These are phyloP conservation scores for Alternaria ethzedia DNA, from an alignment of 2,329 filamentous ascomycete genomes.

Conservation along the genomic window DNA sequence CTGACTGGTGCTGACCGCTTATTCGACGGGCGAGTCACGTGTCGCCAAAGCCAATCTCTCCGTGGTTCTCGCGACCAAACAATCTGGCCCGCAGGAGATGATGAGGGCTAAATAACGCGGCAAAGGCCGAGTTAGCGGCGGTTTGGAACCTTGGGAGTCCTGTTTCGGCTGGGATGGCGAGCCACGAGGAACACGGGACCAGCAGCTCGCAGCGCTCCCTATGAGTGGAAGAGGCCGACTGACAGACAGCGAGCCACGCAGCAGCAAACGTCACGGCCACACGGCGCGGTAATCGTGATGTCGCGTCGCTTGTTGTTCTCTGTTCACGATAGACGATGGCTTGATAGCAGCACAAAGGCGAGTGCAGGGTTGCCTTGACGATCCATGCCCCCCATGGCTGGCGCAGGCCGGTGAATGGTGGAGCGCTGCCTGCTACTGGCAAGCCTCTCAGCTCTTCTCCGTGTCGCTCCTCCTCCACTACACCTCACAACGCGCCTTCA, in stretches of 20 bases:
- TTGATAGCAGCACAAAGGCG: constrained; percentile 1
- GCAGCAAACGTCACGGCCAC: background rate
- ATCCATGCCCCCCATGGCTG: constrained; percentile 15
- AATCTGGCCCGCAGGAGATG: background rate
- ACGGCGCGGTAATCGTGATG: background rate
- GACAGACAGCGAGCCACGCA: constrained; percentile 1
- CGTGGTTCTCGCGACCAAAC: background rate
- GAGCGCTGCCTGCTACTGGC: constrained; percentile 16
- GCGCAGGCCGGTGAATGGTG: constrained; percentile 28
- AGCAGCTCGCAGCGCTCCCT: background rate
- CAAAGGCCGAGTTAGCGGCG: constrained; percentile 9
- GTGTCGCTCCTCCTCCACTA: constrained; percentile 20
- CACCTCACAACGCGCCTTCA: constrained; percentile 17
- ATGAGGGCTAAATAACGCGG: constrained; percentile 6
- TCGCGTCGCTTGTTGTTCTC: background rate
- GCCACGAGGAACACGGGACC: constrained; percentile 5
- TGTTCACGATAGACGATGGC: background rate
- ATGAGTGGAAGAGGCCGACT: background rate
- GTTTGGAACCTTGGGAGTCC: constrained; percentile 1
- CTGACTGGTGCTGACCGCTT: constrained; percentile 6
- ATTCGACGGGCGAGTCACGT: background rate
- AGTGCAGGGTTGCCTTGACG: constrained; percentile 27
- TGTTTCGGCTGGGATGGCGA: background rate
- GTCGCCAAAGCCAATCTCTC: background rate
- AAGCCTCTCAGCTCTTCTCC: constrained; percentile 25